Percentiles rank a stretch among this genome's conserved stretches.
Conservation (phyloP, 1,284 basidiomycete species). For the Rhizoctonia solani region DNA sequence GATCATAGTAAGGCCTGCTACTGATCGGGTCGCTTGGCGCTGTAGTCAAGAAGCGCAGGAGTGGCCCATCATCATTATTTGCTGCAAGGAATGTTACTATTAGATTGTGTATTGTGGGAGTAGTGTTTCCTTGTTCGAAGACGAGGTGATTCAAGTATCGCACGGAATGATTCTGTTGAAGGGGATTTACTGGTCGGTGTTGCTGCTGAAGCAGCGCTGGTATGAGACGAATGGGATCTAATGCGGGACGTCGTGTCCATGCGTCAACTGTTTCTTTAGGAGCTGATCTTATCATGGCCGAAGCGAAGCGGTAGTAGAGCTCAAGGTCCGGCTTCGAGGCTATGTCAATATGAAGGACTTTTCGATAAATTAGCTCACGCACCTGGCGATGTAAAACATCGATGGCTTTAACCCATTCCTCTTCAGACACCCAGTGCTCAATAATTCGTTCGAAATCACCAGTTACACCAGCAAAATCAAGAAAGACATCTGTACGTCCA, state of each 20-base stretch:
- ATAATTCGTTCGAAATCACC: constrained; percentile 85
- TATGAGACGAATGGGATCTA: constrained; percentile 85
- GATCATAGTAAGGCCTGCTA: constrained; percentile 89
- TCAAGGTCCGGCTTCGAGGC: constrained; percentile 69
- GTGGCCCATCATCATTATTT: constrained; percentile 60
- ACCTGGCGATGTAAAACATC: constrained; percentile 87
- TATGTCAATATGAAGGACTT: not conserved
- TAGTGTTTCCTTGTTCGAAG: constrained; percentile 77
- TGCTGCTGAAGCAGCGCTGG: constrained; percentile 87
- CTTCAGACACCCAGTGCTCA: constrained; percentile 91
- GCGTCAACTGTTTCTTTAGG: constrained; percentile 90
- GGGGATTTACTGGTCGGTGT: constrained; percentile 66
- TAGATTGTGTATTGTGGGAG: constrained; percentile 91
- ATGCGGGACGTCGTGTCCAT: constrained; percentile 80
- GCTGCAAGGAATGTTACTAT: constrained; percentile 85
- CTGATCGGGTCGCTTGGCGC: constrained; percentile 83
- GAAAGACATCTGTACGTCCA: constrained; percentile 88
- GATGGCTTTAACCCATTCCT: constrained; percentile 90
- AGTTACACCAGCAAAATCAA: constrained; percentile 84
- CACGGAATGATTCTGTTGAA: constrained; percentile 80
- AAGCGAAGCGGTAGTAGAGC: constrained; percentile 91
- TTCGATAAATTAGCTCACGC: constrained; percentile 37
- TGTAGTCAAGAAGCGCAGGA: constrained; percentile 85
- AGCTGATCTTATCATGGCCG: constrained; percentile 83
- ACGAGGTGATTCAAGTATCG: constrained; percentile 87